phyloP scores from a whole-genome alignment of 805 yeast species.

The Debaryomyces prosopidis region DNA sequence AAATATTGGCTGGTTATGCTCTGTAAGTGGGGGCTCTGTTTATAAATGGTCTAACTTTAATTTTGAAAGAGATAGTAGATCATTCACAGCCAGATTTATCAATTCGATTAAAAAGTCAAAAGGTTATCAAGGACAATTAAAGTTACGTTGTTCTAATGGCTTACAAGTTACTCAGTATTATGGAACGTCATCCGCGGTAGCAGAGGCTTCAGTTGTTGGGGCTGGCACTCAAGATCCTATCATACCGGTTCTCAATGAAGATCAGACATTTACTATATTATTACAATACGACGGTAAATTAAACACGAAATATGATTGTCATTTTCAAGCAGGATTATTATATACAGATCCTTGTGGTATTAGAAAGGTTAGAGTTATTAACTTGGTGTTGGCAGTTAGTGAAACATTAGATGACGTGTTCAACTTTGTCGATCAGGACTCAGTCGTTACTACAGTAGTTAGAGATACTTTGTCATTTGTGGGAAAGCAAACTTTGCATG shows the following conservation, averaged over 20 bases:
- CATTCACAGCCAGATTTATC: slow-evolving; percentile 61
- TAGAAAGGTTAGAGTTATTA: slow-evolving; percentile 84
- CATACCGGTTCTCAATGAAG: slow-evolving; percentile 63
- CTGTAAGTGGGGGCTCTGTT: slow-evolving; percentile 72
- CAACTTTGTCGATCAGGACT: slow-evolving; percentile 71
- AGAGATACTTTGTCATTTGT: slow-evolving; percentile 42
- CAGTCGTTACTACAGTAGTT: slow-evolving; percentile 38
- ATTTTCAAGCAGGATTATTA: slow-evolving; percentile 86
- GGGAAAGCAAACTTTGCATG: slow-evolving; percentile 39
- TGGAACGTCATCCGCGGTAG: slow-evolving; percentile 44
- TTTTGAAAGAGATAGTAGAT: slow-evolving; percentile 66
- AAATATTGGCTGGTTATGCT: slow-evolving; percentile 64
- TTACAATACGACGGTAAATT: slow-evolving; percentile 77
- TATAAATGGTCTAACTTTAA: slow-evolving; percentile 68
- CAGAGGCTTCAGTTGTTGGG: slow-evolving; percentile 24
- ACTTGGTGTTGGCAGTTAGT: slow-evolving; percentile 78
- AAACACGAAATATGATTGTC: slow-evolving; percentile 71
- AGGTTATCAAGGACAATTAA: slow-evolving; percentile 82
- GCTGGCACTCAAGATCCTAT: slow-evolving; percentile 57
- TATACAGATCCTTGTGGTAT: slow-evolving; percentile 78
- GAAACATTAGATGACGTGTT: slow-evolving; percentile 72
- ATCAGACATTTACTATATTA: slow-evolving; percentile 68
- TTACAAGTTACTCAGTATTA: slow-evolving; percentile 76
- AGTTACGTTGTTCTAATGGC: slow-evolving; percentile 86
- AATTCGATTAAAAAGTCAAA: slow-evolving; percentile 47